Percentiles rank a stretch among this genome's conserved stretches.
These are phyloP conservation scores for Letharia lupina DNA, from an alignment of 495 filamentous ascomycete genomes.

Conservation along the genomic window DNA sequence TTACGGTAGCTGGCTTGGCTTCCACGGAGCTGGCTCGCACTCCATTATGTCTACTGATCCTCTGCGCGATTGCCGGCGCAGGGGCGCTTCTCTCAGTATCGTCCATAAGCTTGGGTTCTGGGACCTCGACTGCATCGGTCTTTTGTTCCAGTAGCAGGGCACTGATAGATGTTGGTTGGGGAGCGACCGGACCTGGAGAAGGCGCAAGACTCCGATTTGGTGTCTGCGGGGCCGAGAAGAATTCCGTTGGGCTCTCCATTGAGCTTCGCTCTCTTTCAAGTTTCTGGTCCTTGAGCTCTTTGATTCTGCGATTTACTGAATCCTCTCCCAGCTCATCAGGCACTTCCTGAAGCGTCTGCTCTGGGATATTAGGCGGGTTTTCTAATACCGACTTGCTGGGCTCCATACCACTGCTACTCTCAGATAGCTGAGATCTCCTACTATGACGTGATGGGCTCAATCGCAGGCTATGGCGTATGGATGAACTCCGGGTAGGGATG, in stretches of 20 bases:
- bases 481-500: constrained; percentile 20
- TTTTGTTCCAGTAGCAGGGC: background rate
- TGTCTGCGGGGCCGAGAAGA: constrained; percentile 4
- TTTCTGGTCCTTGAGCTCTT: constrained; percentile 46
- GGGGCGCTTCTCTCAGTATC: constrained; percentile 55
- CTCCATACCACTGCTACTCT: constrained; percentile 1
- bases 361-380: constrained; percentile 28
- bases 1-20: constrained; percentile 35
- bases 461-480: constrained; percentile 20
- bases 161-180: background rate
- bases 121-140: background rate
- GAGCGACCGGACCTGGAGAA: constrained; percentile 10
- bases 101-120: background rate
- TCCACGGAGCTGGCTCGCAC: constrained; percentile 30
- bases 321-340: constrained; percentile 24
- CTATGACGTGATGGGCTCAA: constrained; percentile 11
- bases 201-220: constrained; percentile 11
- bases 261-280: constrained; percentile 22
- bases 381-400: constrained; percentile 25
- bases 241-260: constrained; percentile 11
- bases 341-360: constrained; percentile 14
- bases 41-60: constrained; percentile 39
- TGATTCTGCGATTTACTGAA: constrained; percentile 42
- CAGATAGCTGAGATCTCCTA: constrained; percentile 10
- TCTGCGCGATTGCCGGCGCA: constrained; percentile 56